Conservation (phyloP, 163 green algal genomes). For the Scenedesmus sp. region DNA sequence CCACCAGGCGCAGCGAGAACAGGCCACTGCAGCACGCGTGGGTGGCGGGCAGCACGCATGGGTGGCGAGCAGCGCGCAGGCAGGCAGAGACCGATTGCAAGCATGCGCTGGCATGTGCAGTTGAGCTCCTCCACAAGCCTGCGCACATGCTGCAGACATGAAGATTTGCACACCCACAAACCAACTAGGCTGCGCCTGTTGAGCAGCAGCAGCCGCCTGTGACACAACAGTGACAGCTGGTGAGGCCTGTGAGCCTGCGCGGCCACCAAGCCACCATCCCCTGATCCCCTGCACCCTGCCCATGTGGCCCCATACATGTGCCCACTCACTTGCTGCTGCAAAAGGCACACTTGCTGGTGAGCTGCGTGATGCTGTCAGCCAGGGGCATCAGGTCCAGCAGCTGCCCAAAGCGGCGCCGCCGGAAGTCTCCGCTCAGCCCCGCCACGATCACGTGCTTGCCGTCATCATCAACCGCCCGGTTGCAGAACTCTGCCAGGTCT, state of each 20-base stretch:
- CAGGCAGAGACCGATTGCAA: too few relatives aligned
- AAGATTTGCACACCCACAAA: too few relatives aligned
- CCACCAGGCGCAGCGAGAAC: slow-evolving; percentile 84
- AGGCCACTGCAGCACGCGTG: slow-evolving; percentile 59
- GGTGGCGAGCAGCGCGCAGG: too few relatives aligned
- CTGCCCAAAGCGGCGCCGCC: slow-evolving; percentile 58
- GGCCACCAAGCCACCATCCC: not conserved
- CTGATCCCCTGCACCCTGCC: not conserved
- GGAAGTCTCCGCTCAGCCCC: slow-evolving; percentile 78
- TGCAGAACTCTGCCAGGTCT: slow-evolving; percentile 86
- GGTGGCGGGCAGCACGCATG: too few relatives aligned
- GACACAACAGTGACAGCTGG: too few relatives aligned
- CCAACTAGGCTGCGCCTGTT: too few relatives aligned
- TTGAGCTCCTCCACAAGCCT: too few relatives aligned
- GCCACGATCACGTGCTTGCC: slow-evolving; percentile 88
- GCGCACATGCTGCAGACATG: too few relatives aligned
- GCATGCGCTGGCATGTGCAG: too few relatives aligned
- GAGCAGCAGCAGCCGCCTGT: too few relatives aligned
- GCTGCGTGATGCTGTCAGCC: slow-evolving; percentile 87
- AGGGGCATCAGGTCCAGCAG: slow-evolving; percentile 88
- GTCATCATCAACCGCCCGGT: slow-evolving; percentile 75
- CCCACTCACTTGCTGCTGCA: slow-evolving; percentile 61
- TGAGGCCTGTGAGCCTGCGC: not conserved
- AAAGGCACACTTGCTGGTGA: slow-evolving; percentile 81
- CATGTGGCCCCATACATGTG: not conserved